Evolutionary conservation across 208 protist genomes (phyloP), one percentile per base, ranked within the genome.

Genomic region (Endotrypanum monterogeii): DNA sequence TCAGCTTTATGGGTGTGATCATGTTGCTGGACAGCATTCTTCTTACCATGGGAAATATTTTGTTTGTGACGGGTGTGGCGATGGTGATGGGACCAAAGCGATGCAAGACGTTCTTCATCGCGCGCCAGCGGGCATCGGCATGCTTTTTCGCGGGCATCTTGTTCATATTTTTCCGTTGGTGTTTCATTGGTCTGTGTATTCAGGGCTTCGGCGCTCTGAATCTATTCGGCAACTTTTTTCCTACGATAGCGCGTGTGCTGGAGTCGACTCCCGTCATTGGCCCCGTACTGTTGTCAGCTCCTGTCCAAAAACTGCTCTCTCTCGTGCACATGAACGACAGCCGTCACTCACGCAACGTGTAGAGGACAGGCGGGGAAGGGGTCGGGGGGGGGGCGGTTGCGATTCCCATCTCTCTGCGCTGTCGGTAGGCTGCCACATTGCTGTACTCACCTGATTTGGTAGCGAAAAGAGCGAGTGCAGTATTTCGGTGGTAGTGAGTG

Each of bases 201-300:
- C 84, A 98, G 66, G 88, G 89, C 61, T 96, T 98, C 77, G 91
- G 94, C 23, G 86, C 86, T 12, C 73, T 98, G 25, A 98, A 98
- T 73, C 85, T 98, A 14, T 98, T 98, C 70, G 94, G 94, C 28
- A 96, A 98, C 75, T 98, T 98, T 74, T 94, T 98, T 58, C 94
- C 94, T 35, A 90, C 96, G 75, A 67, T 95, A 28, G 87, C 82
- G 30, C 91, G 94, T 23, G 89, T 98, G 67, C 73, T 98, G 16
- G 91, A 98, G 85, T 92, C 88, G n/a, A 77, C 84, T 65, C 94
- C 94, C 7, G 11, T 98, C 23, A 83, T 98, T 54, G 94, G 94
- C 4, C 83, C 89, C 25, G 61, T 97, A 25, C 79, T 97, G 65
- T 80, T 92, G 16, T 92, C 88, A 0, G 35, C 70, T 14, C 87